phyloP scores from a whole-genome alignment of 2,329 filamentous ascomycete genomes.

The Ambrosiella beaveri region DNA sequence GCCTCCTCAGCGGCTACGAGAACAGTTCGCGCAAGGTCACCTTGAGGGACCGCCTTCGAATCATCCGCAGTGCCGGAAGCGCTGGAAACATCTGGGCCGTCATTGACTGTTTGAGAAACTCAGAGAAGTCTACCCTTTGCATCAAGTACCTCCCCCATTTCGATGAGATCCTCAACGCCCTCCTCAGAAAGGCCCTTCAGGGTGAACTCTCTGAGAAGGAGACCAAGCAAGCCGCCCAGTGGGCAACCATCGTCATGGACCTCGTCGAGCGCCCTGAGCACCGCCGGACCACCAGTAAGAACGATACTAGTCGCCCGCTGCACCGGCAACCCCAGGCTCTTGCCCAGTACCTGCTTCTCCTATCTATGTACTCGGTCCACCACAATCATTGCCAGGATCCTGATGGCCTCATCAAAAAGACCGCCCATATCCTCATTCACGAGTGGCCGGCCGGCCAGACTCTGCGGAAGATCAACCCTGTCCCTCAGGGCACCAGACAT shows the following conservation, averaged over 20 bases:
- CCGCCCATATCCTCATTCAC: constrained; percentile 22
- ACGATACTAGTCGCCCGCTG: constrained; percentile 17
- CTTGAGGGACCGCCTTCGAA: constrained; percentile 21
- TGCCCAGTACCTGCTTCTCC: constrained; percentile 26
- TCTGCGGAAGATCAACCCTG: constrained; percentile 22
- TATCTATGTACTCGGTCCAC: constrained; percentile 24
- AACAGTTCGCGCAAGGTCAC: constrained; percentile 25
- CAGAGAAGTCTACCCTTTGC: constrained; percentile 28
- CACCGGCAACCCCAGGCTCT: constrained; percentile 28
- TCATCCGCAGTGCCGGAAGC: constrained; percentile 25
- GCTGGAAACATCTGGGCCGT: constrained; percentile 28
- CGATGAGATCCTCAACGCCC: constrained; percentile 22
- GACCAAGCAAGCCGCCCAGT: constrained; percentile 27
- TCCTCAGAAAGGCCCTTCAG: constrained; percentile 27
- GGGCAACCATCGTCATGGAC: constrained; percentile 31
- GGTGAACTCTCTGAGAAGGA: constrained; percentile 20
- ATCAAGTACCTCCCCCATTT: constrained; percentile 20
- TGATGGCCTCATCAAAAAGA: constrained; percentile 22
- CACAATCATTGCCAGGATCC: constrained; percentile 19
- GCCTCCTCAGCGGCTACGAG: constrained; percentile 33
- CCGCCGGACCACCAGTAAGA: constrained; percentile 13
- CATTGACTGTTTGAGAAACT: constrained; percentile 32
- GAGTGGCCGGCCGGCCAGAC: constrained; percentile 26
- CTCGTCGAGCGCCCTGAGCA: constrained; percentile 30
- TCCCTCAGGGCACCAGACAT: constrained; percentile 2